Base-by-base conservation (phyloP, 371 early-diverging fungal species). In the Smittium mucronatum region DNA sequence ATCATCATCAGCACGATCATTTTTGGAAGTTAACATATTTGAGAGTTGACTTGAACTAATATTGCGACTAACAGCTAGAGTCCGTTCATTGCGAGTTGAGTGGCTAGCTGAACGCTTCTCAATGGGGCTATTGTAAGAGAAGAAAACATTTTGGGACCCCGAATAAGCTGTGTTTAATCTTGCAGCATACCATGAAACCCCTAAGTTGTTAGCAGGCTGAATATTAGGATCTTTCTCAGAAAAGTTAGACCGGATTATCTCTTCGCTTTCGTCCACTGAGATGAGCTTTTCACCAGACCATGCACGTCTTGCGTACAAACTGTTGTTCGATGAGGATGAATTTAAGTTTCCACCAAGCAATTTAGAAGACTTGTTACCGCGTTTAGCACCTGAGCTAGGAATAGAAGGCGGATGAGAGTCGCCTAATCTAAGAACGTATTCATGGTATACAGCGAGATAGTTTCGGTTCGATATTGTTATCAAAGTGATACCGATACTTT, bases 401-500 rank as follows among this genome's bases (percentile, higher is more conserved):
- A 57, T 67, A 36, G 67, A 67, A 26, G 67, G 47, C 16, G 67
- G 47, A 67, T 67, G 47, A 8, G 58, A 36, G 57, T 69, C 72
- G 25, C 79, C 91, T 66, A 91, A 89, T 29, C 89, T 79, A 72
- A 92, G 75, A 57, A 92, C 71, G 63, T 81, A 92, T 61, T 90
- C 86, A 70, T 92, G 92, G 79, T 91, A 92, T 77, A 92, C 88
- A 87, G 87, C 89, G 57, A 92, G 78, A 2, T 88, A 85, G 32
- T 87, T 85, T 69, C 92, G 83, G 72, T 92, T 93, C 58, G 91
- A 90, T 17, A 92, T 90, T 0, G 92, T 92, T 73, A 92, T 85
- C 58, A 92, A 75, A 8, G 93, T 92, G 72, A 92, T 90, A n/a
- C 90, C 91, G 26, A 88, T 80, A 68, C 85, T 78, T 64, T 87